These are phyloP conservation scores for Epichloe bromicola DNA, from an alignment of 2,329 filamentous ascomycete genomes.

Conservation along the genomic window DNA sequence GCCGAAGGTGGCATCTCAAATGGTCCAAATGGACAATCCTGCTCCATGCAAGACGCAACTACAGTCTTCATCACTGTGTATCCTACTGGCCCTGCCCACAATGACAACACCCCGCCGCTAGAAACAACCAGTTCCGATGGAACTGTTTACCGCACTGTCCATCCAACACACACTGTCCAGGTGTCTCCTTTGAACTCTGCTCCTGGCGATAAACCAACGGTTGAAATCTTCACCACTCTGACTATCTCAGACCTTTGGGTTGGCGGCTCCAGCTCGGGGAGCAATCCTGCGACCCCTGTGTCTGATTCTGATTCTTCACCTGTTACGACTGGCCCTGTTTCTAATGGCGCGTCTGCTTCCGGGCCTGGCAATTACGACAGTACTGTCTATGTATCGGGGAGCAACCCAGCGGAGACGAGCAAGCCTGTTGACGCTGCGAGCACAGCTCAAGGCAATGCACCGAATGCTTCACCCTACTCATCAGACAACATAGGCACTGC, in stretches of 20 bases:
- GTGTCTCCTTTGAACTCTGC: slow-evolving; percentile 12
- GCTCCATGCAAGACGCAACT: slow-evolving; percentile 24
- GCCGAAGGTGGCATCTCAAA: slow-evolving; percentile 3
- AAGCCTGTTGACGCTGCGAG: slow-evolving; percentile 7
- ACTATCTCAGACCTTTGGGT: slow-evolving; percentile 23
- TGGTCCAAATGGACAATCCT: slow-evolving; percentile 18
- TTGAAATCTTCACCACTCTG: slow-evolving; percentile 21
- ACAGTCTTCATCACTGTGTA: slow-evolving; percentile 37
- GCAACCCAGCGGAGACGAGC: slow-evolving; percentile 8
- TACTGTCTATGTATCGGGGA: slow-evolving; percentile 7
- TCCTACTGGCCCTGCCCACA: slow-evolving; percentile 16
- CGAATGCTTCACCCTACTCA: background rate
- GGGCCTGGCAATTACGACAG: slow-evolving; percentile 7
- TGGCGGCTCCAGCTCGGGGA: slow-evolving; percentile 6
- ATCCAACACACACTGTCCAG: slow-evolving; percentile 16
- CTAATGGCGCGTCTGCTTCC: slow-evolving; percentile 10
- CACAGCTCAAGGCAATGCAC: slow-evolving; percentile 4
- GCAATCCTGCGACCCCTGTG: background rate
- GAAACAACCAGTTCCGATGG: slow-evolving; percentile 9
- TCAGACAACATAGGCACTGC: background rate
- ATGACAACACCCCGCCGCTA: slow-evolving; percentile 2
- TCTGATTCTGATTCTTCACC: slow-evolving; percentile 3
- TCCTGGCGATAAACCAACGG: slow-evolving; percentile 8
- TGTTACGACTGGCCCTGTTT: slow-evolving; percentile 7
- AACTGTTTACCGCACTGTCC: slow-evolving; percentile 8